Conservation (phyloP, 306 rosid genomes). For the Datisca glomerata region DNA sequence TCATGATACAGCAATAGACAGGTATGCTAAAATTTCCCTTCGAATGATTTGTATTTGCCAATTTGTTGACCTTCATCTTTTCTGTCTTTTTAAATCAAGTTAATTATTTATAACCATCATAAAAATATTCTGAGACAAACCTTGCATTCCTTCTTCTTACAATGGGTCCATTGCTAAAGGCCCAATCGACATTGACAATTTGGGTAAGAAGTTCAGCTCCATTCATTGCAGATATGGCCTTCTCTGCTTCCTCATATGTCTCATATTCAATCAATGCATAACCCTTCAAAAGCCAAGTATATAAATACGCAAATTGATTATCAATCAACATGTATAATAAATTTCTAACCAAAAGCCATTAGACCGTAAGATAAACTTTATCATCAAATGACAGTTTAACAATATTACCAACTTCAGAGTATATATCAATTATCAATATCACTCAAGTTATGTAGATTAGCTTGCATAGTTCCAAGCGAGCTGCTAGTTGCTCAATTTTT, state of each 20-base stretch:
- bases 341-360: background rate
- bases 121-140: too few relatives aligned
- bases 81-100: too few relatives aligned
- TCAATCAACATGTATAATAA: background rate
- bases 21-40: background rate
- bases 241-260: conserved; percentile 55
- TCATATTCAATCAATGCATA: conserved; percentile 49
- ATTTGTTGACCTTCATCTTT: background rate
- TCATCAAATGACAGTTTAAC: too few relatives aligned
- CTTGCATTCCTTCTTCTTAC: conserved; percentile 72
- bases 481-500: too few relatives aligned
- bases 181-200: conserved; percentile 77
- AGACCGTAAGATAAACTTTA: too few relatives aligned
- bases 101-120: too few relatives aligned
- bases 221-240: conserved; percentile 75
- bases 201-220: conserved; percentile 76
- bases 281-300: conserved; percentile 17
- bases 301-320: background rate
- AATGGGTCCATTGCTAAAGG: conserved; percentile 87
- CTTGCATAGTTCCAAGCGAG: too few relatives aligned
- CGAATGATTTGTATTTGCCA: background rate
- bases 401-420: too few relatives aligned
- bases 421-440: too few relatives aligned
- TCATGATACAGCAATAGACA: too few relatives aligned
- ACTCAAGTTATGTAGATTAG: too few relatives aligned